phyloP scores from a whole-genome alignment of 2,329 filamentous ascomycete genomes.

The Fusarium albidum region DNA sequence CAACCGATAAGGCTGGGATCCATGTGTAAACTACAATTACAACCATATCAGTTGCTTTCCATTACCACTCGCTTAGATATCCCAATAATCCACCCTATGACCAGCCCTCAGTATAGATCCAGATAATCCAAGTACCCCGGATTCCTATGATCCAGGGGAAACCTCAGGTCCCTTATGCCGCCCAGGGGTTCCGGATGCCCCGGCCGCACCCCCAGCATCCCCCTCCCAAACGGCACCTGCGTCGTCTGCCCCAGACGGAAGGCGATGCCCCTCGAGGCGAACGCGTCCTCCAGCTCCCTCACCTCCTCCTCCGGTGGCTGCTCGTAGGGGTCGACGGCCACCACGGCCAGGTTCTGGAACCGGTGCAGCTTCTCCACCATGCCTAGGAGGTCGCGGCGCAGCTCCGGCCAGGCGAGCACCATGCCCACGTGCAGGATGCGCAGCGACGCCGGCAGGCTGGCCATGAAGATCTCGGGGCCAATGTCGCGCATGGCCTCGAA shows the following conservation, averaged over 20 bases:
- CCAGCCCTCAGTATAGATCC: slow-evolving; percentile 8
- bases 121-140: slow-evolving; percentile 24
- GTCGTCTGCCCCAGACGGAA: slow-evolving; percentile 37
- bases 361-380: slow-evolving; percentile 33
- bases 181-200: slow-evolving; percentile 29
- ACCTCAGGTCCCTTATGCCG: slow-evolving; percentile 29
- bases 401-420: slow-evolving; percentile 40
- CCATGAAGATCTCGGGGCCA: slow-evolving; percentile 38
- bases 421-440: slow-evolving; percentile 38
- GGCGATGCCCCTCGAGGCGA: slow-evolving; percentile 26
- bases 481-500: slow-evolving; percentile 31
- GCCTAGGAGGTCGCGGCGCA: slow-evolving; percentile 36
- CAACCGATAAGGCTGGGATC: no score
- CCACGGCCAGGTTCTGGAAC: slow-evolving; percentile 33
- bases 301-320: slow-evolving; percentile 26
- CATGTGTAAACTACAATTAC: no score
- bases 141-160: slow-evolving; percentile 29
- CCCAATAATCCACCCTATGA: no score
- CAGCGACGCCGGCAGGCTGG: slow-evolving; percentile 35
- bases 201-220: slow-evolving; percentile 39
- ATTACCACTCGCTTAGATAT: no score
- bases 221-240: slow-evolving; percentile 37
- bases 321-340: slow-evolving; percentile 40
- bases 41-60: no score
- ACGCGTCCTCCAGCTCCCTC: slow-evolving; percentile 28